Base-by-base conservation (phyloP, 2,329 filamentous ascomycete species). In the Exophiala mesophila region DNA sequence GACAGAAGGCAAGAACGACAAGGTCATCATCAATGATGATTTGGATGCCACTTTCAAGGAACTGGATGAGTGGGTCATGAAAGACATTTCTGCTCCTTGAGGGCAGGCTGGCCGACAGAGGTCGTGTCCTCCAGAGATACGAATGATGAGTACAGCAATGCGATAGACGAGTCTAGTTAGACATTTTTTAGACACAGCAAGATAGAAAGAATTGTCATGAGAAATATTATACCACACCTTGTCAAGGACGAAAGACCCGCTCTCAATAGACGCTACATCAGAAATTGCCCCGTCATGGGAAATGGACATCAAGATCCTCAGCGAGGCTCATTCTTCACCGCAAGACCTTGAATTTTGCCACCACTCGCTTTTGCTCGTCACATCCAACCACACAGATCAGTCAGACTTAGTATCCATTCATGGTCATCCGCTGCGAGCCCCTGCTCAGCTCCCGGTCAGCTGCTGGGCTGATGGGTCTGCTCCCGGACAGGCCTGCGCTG, bases 371-470 rank as follows among this genome's bases (percentile, higher is more conserved):
- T n/a, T n/a, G n/a, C n/a, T 23, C 49, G 37, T 44, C 20, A 34
- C 41, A 36, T 31, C 23, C 19, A 31, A 15, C 31, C 33, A 28
- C 20, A 20, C 31, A 32, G 28, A 23, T 37, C 32, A 28, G 32
- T 35, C 34, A 26, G 17, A 55, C 49, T 63, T 89, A 96, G 76
- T 97, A 96, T 68, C 92, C 92, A 71, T 97, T 98, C 88, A 97
- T 94, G 56, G 88, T 94, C 82, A 92, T 87, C 66, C 92, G 82
- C 76, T 97, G 89, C 58, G 89, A 96, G 78, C 85, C 88, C 67
- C 90, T 82, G 84, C 90, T 97, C 61, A 98, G 72, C 71, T 98
- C 92, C 55, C 92, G 82, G 56, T 98, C 92, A 44, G 92, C 90
- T 49, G 88, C 78, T 48, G 92, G 92, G 65, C 87, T 94, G 74